These are phyloP conservation scores for Boletus subcaerulescens DNA, from an alignment of 768 basidiomycete species.

Conservation along the genomic window DNA sequence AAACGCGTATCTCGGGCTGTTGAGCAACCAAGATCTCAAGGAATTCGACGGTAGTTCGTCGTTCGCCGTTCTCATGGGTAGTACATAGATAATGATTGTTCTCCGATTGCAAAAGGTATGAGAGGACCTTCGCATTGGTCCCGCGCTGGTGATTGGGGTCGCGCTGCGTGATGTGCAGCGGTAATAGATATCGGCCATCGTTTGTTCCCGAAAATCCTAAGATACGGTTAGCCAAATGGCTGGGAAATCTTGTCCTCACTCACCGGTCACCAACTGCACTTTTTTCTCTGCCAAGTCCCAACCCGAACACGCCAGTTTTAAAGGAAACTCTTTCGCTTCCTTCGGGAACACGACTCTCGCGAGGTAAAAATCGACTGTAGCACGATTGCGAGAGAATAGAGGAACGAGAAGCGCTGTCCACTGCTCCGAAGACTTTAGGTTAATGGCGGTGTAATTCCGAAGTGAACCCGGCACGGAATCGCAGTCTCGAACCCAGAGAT, in stretches of 20 bases:
- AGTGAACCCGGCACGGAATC: slow-evolving; percentile 29
- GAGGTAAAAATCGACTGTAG: slow-evolving; percentile 47
- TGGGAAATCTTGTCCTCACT: neutral
- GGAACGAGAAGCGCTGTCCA: slow-evolving; percentile 27
- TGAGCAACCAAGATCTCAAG: slow-evolving; percentile 32
- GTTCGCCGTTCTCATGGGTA: slow-evolving; percentile 10
- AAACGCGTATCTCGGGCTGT: slow-evolving; percentile 37
- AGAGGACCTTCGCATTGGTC: neutral
- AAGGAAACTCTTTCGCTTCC: slow-evolving; percentile 46
- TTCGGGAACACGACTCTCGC: slow-evolving; percentile 47
- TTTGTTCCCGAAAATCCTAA: slow-evolving; percentile 53
- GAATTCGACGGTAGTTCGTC: slow-evolving; percentile 20
- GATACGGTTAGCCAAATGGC: neutral
- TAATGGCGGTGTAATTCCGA: slow-evolving; percentile 38
- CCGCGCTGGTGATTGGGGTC: too few species aligned
- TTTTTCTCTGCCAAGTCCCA: slow-evolving; percentile 52
- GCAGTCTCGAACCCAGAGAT: slow-evolving; percentile 33
- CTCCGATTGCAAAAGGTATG: slow-evolving; percentile 28
- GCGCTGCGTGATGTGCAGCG: slow-evolving; percentile 7
- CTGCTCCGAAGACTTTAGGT: slow-evolving; percentile 39
- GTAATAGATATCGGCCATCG: slow-evolving; percentile 37
- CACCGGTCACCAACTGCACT: slow-evolving; percentile 8
- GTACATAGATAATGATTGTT: slow-evolving; percentile 35
- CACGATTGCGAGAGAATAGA: slow-evolving; percentile 37
- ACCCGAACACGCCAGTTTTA: slow-evolving; percentile 45